These are phyloP conservation scores for Pleurotus eryngii DNA, from an alignment of 768 basidiomycete species.

Conservation along the genomic window DNA sequence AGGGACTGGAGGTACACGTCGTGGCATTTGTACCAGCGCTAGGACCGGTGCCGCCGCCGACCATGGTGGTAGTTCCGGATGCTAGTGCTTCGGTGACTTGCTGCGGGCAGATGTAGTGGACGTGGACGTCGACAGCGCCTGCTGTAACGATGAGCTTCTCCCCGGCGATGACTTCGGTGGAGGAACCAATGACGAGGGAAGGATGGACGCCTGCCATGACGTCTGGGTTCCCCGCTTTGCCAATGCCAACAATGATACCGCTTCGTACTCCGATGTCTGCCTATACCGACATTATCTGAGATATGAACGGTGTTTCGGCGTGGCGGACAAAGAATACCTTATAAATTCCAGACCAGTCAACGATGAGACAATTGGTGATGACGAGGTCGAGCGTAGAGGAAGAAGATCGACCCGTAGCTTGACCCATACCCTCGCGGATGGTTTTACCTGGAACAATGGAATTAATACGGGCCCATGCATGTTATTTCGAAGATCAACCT, in stretches of 20 bases:
- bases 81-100: constrained; percentile 84
- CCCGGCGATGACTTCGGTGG: constrained; percentile 94
- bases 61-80: constrained; percentile 86
- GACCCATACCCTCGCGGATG: constrained; percentile 97
- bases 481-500: constrained; percentile 39
- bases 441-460: constrained; percentile 66
- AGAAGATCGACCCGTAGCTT: constrained; percentile 71
- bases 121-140: constrained; percentile 87
- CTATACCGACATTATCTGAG: constrained; percentile 32
- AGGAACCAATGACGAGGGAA: constrained; percentile 77
- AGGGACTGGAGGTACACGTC: constrained; percentile 89
- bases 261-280: constrained; percentile 92
- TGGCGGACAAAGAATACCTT: constrained; percentile 49
- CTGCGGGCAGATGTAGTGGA: constrained; percentile 96
- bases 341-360: constrained; percentile 95
- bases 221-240: constrained; percentile 98
- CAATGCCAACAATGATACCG: constrained; percentile 81
- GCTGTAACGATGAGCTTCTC: constrained; percentile 94
- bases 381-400: constrained; percentile 80
- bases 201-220: constrained; percentile 79
- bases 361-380: constrained; percentile 91
- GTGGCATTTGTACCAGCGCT: constrained; percentile 88
- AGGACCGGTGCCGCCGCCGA: constrained; percentile 96
- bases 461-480: background rate
- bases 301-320: background rate